A percentile compares a stretch with the other conserved stretches of the same genome.
Conservation (phyloP, 2,329 filamentous ascomycete genomes). For the Colletotrichum cereale region DNA sequence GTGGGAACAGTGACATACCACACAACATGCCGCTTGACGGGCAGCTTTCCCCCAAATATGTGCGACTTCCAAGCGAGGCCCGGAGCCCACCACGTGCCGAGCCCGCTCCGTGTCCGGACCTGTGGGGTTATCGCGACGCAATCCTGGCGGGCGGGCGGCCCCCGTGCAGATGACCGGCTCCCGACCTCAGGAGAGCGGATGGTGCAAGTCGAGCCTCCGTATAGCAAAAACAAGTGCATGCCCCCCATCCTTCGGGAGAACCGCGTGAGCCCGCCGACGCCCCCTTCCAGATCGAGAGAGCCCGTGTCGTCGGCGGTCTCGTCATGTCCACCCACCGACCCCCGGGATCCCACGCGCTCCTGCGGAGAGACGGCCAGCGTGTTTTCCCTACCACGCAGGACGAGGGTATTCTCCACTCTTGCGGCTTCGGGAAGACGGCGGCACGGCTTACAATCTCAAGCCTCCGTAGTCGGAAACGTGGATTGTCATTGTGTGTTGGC, state of each 20-base stretch:
- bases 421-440: background rate
- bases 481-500: background rate
- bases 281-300: too few species aligned
- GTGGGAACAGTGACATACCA: slow-evolving; percentile 8
- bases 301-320: too few species aligned
- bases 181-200: too few species aligned
- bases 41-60: slow-evolving; percentile 1
- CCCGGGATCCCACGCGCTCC: background rate
- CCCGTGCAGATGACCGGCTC: background rate
- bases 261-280: too few species aligned
- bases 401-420: background rate
- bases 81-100: background rate
- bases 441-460: background rate
- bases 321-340: background rate
- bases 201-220: background rate
- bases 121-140: background rate
- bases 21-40: background rate
- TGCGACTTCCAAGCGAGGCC: slow-evolving; percentile 20
- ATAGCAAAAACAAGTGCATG: background rate
- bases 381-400: background rate
- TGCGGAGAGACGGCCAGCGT: background rate
- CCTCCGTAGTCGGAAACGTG: background rate
- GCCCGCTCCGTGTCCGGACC: background rate
- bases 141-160: background rate
- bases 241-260: background rate